Percentiles rank a stretch among this genome's conserved stretches.
These are phyloP conservation scores for Talaromyces proteolyticus DNA, from an alignment of 495 filamentous ascomycete genomes.

Conservation along the genomic window DNA sequence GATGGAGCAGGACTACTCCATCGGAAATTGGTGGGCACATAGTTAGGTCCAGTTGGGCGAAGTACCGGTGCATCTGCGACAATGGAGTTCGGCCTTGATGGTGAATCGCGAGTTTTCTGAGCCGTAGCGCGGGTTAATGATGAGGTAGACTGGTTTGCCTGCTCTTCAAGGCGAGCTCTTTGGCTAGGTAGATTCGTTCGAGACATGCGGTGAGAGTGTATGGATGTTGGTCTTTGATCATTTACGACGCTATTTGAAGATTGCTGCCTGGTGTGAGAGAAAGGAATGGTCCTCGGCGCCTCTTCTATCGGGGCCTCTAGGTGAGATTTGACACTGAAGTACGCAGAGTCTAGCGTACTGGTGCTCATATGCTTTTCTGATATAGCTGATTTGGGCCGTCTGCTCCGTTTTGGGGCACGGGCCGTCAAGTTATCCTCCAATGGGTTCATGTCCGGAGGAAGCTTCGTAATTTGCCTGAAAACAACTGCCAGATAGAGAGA, in stretches of 20 bases:
- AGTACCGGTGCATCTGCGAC: slow-evolving; percentile 21
- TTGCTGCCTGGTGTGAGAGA: slow-evolving; percentile 64
- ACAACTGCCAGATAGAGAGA: slow-evolving; percentile 65
- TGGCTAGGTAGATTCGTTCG: slow-evolving; percentile 34
- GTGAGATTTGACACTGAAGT: slow-evolving; percentile 41
- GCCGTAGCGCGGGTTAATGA: slow-evolving; percentile 16
- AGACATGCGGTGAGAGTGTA: slow-evolving; percentile 16
- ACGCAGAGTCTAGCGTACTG: slow-evolving; percentile 47
- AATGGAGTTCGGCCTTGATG: slow-evolving; percentile 15
- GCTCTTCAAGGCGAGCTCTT: slow-evolving; percentile 20
- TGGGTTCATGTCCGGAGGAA: slow-evolving; percentile 91
- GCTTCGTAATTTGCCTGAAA: slow-evolving; percentile 70
- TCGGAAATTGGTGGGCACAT: slow-evolving; percentile 21
- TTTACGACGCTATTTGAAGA: slow-evolving; percentile 43
- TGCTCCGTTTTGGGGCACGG: slow-evolving; percentile 65
- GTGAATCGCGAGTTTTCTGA: slow-evolving; percentile 19
- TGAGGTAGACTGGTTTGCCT: slow-evolving; percentile 19
- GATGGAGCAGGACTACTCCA: slow-evolving; percentile 31
- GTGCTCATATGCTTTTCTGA: slow-evolving; percentile 48
- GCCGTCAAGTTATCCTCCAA: slow-evolving; percentile 81
- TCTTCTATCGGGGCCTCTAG: slow-evolving; percentile 51
- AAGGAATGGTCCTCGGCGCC: slow-evolving; percentile 58
- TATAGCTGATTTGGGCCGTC: slow-evolving; percentile 53
- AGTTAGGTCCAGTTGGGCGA: slow-evolving; percentile 16
- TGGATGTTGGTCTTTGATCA: slow-evolving; percentile 14